Conservation (phyloP, 2,329 filamentous ascomycete genomes). For the Paecilomyces fulvus region DNA sequence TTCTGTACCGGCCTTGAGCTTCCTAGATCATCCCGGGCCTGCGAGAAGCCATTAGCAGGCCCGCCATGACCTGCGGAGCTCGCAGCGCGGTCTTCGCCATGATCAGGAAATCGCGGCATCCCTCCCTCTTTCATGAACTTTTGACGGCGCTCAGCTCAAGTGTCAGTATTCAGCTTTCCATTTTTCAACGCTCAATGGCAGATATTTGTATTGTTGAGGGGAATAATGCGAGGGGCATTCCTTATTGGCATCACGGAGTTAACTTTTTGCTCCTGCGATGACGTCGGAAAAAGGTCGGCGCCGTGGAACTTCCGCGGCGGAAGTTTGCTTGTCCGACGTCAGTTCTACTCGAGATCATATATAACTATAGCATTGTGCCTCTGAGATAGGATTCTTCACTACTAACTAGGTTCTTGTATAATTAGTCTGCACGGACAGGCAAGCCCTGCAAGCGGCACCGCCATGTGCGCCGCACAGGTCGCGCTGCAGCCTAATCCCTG, state of each 20-base stretch:
- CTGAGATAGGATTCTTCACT: too few species aligned
- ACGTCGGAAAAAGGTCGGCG: slow-evolving; percentile 1
- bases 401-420: not conserved
- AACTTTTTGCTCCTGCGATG: not conserved
- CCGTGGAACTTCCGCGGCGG: not conserved
- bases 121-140: not conserved
- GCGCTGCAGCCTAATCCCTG: not conserved
- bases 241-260: not conserved
- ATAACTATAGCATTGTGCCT: too few species aligned
- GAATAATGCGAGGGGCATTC: not conserved
- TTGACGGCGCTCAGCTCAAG: not conserved
- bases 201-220: not conserved
- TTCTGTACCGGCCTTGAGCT: not conserved
- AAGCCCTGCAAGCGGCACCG: not conserved
- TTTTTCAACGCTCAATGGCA: not conserved
- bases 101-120: slow-evolving; percentile 2
- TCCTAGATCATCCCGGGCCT: not conserved
- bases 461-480: not conserved
- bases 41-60: not conserved
- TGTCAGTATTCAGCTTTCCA: not conserved
- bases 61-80: not conserved
- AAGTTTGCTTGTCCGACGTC: not conserved
- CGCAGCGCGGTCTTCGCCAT: not conserved
- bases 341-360: too few species aligned
- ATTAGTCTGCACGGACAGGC: too few species aligned